Conservation (phyloP, 805 yeast species). For the Yamadazyma philogaea region DNA sequence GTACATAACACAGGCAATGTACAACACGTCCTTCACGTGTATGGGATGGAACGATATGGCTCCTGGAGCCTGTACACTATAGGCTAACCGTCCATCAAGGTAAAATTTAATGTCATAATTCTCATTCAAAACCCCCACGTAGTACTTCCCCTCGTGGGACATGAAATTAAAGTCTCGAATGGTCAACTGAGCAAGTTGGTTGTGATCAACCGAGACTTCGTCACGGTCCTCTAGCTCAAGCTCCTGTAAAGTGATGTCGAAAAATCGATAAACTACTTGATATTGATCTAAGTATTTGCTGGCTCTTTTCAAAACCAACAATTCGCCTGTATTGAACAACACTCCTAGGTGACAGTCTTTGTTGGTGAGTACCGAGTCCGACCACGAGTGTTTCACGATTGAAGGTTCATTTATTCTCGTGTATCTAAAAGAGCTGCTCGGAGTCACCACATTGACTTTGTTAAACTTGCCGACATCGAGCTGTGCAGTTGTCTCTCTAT, state of each 20-base stretch:
- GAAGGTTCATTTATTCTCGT: conserved; percentile 30
- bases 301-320: conserved; percentile 29
- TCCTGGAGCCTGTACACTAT: neutral
- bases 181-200: conserved; percentile 22
- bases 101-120: conserved; percentile 1
- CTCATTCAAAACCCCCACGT: neutral
- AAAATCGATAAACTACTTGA: conserved; percentile 23
- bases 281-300: conserved; percentile 23
- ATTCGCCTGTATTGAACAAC: conserved; percentile 37
- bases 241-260: conserved; percentile 23
- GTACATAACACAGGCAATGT: neutral
- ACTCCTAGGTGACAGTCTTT: conserved; percentile 32
- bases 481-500: conserved; percentile 24
- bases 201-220: conserved; percentile 17
- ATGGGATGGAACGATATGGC: neutral
- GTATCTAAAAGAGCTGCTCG: conserved; percentile 28
- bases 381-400: conserved; percentile 37
- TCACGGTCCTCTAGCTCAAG: conserved; percentile 17
- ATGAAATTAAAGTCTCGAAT: conserved; percentile 27
- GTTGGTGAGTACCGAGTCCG: conserved; percentile 20
- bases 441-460: conserved; percentile 22
- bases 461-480: conserved; percentile 31
- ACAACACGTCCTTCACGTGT: neutral
- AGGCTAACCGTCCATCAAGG: neutral
- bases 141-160: neutral